These are phyloP conservation scores for Capsicum baccatum DNA, from an alignment of 257 asterid genomes.

Conservation along the genomic window DNA sequence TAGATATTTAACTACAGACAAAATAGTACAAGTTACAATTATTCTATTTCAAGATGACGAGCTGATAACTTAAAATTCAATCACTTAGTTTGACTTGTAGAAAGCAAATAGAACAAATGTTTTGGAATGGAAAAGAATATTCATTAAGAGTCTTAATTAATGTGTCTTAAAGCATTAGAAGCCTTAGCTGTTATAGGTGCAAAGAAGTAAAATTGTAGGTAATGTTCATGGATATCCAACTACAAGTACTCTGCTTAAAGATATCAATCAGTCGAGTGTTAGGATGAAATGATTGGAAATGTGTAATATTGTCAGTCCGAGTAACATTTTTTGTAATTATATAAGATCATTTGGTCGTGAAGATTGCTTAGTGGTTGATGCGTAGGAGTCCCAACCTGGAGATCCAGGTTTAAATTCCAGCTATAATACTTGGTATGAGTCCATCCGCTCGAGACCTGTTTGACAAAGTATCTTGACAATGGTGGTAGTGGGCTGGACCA, in stretches of 20 bases:
- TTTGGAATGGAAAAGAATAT: no score
- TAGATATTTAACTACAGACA: no score
- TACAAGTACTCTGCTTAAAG: background rate
- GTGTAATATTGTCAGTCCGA: background rate
- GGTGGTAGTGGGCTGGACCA: background rate
- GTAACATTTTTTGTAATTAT: background rate
- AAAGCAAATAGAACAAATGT: no score
- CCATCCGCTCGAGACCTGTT: background rate
- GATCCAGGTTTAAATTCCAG: background rate
- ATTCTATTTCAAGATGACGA: no score
- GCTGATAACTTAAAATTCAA: no score
- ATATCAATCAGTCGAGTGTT: no score
- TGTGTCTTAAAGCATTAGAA: no score
- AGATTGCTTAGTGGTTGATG: background rate
- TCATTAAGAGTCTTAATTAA: no score
- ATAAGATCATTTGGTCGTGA: background rate
- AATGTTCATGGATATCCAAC: background rate
- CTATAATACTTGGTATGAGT: background rate
- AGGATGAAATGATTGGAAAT: no score
- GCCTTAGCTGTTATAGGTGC: no score
- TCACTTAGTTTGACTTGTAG: no score
- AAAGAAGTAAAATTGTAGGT: background rate
- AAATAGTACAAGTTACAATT: no score
- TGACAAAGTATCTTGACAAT: background rate
- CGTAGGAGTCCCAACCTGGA: background rate